phyloP scores from a whole-genome alignment of 2,329 filamentous ascomycete species.

The Fusarium sp. region DNA sequence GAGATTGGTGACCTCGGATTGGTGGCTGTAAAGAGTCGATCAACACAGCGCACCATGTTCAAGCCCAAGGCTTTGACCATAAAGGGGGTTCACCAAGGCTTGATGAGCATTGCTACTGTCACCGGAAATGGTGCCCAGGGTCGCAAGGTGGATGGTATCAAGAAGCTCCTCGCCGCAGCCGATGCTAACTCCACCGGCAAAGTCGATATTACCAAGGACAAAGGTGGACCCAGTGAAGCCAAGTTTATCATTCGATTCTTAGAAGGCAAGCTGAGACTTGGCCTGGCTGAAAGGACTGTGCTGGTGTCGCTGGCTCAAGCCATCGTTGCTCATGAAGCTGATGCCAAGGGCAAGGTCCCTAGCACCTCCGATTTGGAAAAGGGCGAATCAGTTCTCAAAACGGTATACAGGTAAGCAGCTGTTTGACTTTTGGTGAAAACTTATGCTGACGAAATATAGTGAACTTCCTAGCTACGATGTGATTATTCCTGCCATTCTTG shows the following conservation, averaged over 20 bases:
- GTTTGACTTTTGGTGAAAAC: background rate
- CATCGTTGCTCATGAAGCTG: conserved; percentile 85
- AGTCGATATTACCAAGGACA: conserved; percentile 91
- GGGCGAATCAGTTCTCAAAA: conserved; percentile 89
- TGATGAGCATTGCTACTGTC: conserved; percentile 90
- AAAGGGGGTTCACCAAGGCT: conserved; percentile 85
- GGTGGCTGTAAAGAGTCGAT: conserved; percentile 94
- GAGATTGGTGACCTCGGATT: conserved; percentile 96
- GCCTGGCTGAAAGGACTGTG: conserved; percentile 92
- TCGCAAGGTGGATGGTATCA: conserved; percentile 93
- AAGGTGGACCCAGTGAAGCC: conserved; percentile 93
- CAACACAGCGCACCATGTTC: conserved; percentile 98
- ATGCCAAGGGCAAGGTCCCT: conserved; percentile 77
- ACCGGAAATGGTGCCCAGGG: conserved; percentile 90
- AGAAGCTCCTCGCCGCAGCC: conserved; percentile 93
- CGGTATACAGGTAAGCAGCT: conserved; percentile 81
- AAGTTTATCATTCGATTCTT: conserved; percentile 95
- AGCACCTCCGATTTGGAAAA: conserved; percentile 83
- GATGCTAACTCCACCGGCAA: conserved; percentile 82
- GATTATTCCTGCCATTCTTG: conserved; percentile 90
- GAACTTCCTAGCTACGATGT: conserved; percentile 96
- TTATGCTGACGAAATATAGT: conserved; percentile 65
- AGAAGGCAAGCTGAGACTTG: conserved; percentile 93
- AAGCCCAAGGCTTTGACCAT: conserved; percentile 94
- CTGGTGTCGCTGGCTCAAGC: conserved; percentile 92